Evolutionary conservation across 139 green algal genomes (phyloP).

Genomic region (Micromonas pusilla): DNA sequence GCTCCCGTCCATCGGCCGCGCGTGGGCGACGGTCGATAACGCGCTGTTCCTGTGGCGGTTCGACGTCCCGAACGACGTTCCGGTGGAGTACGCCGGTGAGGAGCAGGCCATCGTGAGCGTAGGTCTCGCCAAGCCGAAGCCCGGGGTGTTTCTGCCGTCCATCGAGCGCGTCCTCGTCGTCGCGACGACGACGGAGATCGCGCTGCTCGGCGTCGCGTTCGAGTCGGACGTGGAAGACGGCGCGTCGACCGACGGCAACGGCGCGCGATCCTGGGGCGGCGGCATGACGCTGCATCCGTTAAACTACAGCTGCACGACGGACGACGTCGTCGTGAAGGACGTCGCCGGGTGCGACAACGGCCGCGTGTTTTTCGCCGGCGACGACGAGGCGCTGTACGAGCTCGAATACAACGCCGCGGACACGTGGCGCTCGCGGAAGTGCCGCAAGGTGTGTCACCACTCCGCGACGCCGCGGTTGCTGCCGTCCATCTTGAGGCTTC

Average conservation of each 20-base stretch:
- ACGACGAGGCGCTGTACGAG: constrained; percentile 89
- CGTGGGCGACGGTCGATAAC: constrained; percentile 88
- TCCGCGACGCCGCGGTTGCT: constrained; percentile 43
- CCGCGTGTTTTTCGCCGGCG: constrained; percentile 84
- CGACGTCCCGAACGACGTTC: constrained; percentile 71
- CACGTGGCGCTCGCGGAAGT: constrained; percentile 58
- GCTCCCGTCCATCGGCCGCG: constrained; percentile 70
- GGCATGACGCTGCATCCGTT: constrained; percentile 69
- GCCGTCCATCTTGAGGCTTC: constrained; percentile 34
- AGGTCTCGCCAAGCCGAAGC: constrained; percentile 56
- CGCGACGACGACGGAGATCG: constrained; percentile 79
- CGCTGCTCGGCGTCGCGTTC: background rate
- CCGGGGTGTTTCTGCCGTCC: constrained; percentile 78
- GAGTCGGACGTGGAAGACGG: too few species aligned
- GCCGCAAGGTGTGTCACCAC: constrained; percentile 45
- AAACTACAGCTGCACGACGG: constrained; percentile 69
- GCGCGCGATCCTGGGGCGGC: background rate
- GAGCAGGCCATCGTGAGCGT: constrained; percentile 84
- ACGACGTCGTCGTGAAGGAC: constrained; percentile 73
- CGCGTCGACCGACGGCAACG: background rate
- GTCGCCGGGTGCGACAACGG: constrained; percentile 52
- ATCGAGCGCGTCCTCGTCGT: constrained; percentile 85
- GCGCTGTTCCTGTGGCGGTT: constrained; percentile 85
- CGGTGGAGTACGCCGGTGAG: constrained; percentile 79
- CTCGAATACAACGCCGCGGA: constrained; percentile 62